phyloP scores from a whole-genome alignment of 202 grass and related monocot genomes.

The Eragrostis tef region DNA sequence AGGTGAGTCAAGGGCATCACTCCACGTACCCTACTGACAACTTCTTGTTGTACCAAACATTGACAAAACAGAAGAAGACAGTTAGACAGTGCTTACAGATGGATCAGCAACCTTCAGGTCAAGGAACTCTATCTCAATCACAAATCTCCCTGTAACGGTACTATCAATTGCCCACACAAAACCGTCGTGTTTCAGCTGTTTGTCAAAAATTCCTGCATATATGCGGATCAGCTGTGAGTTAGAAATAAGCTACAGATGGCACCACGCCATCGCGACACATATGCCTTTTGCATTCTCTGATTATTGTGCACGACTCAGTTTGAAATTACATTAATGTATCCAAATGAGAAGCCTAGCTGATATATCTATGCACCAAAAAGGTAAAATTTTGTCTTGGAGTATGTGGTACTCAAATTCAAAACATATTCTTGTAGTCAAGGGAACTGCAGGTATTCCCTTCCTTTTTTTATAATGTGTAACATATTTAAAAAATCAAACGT shows the following conservation, averaged over 20 bases:
- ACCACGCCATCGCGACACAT: not conserved
- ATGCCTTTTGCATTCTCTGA: not conserved
- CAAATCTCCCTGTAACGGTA: slow-evolving; percentile 74
- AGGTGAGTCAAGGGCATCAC: slow-evolving; percentile 37
- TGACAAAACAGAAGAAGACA: slow-evolving; percentile 42
- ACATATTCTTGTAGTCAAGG: not conserved
- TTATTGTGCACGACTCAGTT: not conserved
- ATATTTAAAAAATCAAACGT: not conserved
- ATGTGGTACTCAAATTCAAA: not conserved
- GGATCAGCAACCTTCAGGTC: slow-evolving; percentile 77
- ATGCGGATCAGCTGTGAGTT: not conserved
- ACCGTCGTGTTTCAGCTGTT: slow-evolving; percentile 80
- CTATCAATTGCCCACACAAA: slow-evolving; percentile 92
- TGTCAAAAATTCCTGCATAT: slow-evolving; percentile 80
- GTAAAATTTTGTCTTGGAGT: not conserved
- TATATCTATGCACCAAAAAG: slow-evolving; percentile 12
- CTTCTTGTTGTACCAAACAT: slow-evolving; percentile 56
- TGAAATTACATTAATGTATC: not conserved
- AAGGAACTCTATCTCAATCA: slow-evolving; percentile 94
- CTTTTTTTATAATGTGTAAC: not conserved
- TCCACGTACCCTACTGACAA: slow-evolving; percentile 37
- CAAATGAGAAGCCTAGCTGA: slow-evolving; percentile 19
- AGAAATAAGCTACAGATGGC: slow-evolving; percentile 13
- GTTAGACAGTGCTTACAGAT: slow-evolving; percentile 68
- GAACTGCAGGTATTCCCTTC: not conserved